phyloP scores from a whole-genome alignment of 2,329 filamentous ascomycete genomes.

The Aspergillus fischeri region DNA sequence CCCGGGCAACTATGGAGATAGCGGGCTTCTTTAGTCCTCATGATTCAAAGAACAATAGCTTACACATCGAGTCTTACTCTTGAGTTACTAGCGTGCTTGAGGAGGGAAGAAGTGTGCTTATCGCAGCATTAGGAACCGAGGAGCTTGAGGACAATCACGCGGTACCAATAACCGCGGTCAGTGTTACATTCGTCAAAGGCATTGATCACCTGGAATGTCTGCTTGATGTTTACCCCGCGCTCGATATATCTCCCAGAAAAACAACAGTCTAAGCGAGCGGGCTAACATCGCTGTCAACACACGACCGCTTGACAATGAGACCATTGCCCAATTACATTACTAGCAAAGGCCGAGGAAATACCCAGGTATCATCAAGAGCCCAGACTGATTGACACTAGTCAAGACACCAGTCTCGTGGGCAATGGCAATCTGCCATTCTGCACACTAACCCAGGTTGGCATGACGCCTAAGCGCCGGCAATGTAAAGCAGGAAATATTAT shows the following conservation, averaged over 20 bases:
- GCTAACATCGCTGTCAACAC: neutral
- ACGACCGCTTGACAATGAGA: neutral
- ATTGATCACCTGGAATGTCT: neutral
- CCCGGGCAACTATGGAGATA: conserved; percentile 9
- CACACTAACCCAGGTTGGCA: conserved; percentile 23
- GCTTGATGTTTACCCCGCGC: neutral
- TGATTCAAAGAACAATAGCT: neutral
- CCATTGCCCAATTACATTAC: neutral
- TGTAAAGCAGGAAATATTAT: conserved; percentile 2
- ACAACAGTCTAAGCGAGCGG: neutral
- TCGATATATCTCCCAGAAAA: no score
- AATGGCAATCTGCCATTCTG: conserved; percentile 11
- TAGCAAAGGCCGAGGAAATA: neutral
- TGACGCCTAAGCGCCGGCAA: conserved; percentile 17
- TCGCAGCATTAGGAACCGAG: neutral
- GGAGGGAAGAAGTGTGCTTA: neutral
- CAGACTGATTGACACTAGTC: neutral
- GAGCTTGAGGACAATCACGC: neutral
- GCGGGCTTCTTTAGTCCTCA: neutral
- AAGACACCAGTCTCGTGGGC: conserved; percentile 1
- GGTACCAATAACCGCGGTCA: neutral
- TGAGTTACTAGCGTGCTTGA: no score
- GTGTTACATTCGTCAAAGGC: neutral
- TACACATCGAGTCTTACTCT: neutral
- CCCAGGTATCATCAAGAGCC: neutral